Conservation (phyloP, 116 monocot genomes). For the Iris pallida region DNA sequence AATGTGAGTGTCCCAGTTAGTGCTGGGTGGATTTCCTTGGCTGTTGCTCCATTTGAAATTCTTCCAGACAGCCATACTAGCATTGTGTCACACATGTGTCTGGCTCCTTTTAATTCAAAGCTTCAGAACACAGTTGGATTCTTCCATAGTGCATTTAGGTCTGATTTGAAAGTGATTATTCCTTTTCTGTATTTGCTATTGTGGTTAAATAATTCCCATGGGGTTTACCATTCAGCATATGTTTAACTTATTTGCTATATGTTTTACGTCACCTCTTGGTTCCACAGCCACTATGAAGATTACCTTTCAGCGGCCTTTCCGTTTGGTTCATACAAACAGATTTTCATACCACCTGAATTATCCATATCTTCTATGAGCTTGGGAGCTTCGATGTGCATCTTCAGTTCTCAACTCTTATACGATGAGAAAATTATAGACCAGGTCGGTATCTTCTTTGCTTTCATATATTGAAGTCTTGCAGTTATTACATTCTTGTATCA, state of each 20-base stretch:
- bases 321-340: constrained; percentile 93
- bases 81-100: constrained; percentile 72
- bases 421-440: constrained; percentile 88
- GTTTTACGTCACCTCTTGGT: constrained; percentile 13
- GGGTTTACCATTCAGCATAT: neutral
- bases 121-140: constrained; percentile 83
- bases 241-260: neutral
- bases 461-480: neutral
- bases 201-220: neutral
- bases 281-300: constrained; percentile 85
- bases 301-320: constrained; percentile 83
- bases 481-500: too few species aligned
- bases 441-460: constrained; percentile 32
- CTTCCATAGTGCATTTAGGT: constrained; percentile 89
- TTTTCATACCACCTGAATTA: constrained; percentile 75
- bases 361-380: constrained; percentile 51
- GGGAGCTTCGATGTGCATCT: constrained; percentile 79
- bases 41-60: constrained; percentile 83
- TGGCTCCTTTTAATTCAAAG: constrained; percentile 49
- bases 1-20: constrained; percentile 66
- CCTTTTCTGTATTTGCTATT: neutral
- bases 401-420: constrained; percentile 74
- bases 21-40: constrained; percentile 84
- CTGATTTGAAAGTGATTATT: neutral
- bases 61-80: constrained; percentile 69